phyloP scores from a whole-genome alignment of 176 grass and related monocot genomes.

The Eleusine indica region DNA sequence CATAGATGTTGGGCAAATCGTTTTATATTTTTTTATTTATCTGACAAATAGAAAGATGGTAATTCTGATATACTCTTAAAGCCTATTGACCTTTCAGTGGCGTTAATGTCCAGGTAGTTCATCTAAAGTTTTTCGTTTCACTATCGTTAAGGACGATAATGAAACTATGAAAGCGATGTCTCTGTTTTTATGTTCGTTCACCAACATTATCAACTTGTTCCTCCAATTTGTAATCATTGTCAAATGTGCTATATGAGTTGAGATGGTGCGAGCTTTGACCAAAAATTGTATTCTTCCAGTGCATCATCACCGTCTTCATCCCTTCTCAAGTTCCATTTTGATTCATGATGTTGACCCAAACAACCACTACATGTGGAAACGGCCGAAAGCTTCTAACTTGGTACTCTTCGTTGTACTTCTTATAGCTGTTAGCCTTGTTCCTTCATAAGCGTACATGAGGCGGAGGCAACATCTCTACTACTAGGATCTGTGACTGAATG shows the following conservation, averaged over 20 bases:
- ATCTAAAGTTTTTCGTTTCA: not conserved
- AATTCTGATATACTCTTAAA: constrained; percentile 7
- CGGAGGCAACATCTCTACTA: constrained; percentile 28
- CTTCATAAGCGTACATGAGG: constrained; percentile 41
- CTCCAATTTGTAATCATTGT: not conserved
- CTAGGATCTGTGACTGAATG: constrained; percentile 18
- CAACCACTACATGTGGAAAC: not conserved
- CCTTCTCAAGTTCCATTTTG: not conserved
- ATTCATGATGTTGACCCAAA: constrained; percentile 39
- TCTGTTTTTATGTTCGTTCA: constrained; percentile 38
- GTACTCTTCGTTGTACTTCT: constrained; percentile 41
- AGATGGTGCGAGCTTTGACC: constrained; percentile 35
- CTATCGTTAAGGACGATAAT: not conserved
- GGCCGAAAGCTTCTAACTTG: constrained; percentile 20
- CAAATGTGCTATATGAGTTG: constrained; percentile 36
- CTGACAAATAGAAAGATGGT: not conserved
- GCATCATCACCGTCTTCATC: not conserved
- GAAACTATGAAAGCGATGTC: constrained; percentile 4
- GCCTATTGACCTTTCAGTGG: not conserved
- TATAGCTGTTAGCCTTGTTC: constrained; percentile 26
- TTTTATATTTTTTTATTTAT: not conserved
- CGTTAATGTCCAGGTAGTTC: constrained; percentile 27
- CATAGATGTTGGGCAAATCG: not conserved
- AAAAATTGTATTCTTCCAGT: constrained; percentile 9
- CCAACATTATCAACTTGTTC: constrained; percentile 25